Conservation (phyloP, 140 eudicot genomes). For the Artemisia princeps region DNA sequence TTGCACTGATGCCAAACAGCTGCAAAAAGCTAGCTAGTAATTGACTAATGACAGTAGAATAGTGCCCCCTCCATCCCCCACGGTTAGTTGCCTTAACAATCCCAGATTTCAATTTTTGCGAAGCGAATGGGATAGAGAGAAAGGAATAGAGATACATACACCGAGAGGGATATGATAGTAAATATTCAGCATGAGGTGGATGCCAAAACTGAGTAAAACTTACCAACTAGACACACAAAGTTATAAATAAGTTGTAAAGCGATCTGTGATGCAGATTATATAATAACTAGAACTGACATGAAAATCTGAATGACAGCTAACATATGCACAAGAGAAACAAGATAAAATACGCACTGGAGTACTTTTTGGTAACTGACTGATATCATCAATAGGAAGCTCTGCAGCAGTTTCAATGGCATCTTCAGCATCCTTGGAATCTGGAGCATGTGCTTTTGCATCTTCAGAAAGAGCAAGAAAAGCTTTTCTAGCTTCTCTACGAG, state of each 20-base stretch:
- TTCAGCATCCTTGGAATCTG: conserved; percentile 36
- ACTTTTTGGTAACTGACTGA: conserved; percentile 37
- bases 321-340: conserved; percentile 4
- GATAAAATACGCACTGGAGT: conserved; percentile 47
- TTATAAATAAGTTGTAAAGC: not conserved
- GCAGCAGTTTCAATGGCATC: conserved; percentile 25
- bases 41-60: too few species aligned
- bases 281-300: not conserved
- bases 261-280: conserved; percentile 6
- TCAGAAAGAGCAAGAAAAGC: conserved; percentile 76
- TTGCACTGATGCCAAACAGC: too few species aligned
- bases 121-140: too few species aligned
- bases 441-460: conserved; percentile 31
- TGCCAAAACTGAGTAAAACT: not conserved
- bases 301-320: conserved; percentile 1
- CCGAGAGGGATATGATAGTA: too few species aligned
- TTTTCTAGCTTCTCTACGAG: conserved; percentile 84
- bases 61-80: too few species aligned
- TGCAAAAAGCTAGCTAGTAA: too few species aligned
- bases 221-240: not conserved
- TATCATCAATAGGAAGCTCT: conserved; percentile 37
- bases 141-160: too few species aligned
- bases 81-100: too few species aligned
- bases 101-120: too few species aligned
- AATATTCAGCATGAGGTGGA: not conserved